phyloP scores from a whole-genome alignment of 2,329 filamentous ascomycete genomes.

The Calonectria henricotiae region DNA sequence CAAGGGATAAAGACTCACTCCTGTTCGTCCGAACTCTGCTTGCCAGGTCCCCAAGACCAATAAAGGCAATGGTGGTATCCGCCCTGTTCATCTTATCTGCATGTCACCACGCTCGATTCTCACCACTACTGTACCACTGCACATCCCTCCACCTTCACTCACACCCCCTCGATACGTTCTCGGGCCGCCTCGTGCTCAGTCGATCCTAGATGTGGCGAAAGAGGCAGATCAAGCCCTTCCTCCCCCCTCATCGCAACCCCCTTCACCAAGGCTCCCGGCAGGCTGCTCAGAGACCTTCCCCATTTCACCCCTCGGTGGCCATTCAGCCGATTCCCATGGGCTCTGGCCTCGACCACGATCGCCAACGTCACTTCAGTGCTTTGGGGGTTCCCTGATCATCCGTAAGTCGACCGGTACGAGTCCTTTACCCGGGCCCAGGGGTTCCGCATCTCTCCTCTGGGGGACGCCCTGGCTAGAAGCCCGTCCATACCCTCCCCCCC shows the following conservation, averaged over 20 bases:
- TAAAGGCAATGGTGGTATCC: conserved; percentile 45
- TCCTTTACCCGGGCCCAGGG: conserved; percentile 10
- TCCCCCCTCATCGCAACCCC: conserved; percentile 1
- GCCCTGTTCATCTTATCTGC: conserved; percentile 43
- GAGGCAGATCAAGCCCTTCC: conserved; percentile 32
- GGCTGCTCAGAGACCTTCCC: conserved; percentile 26
- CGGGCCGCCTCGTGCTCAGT: conserved; percentile 36
- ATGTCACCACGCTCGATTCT: conserved; percentile 35
- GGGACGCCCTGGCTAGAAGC: conserved; percentile 25
- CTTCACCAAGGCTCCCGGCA: conserved; percentile 21
- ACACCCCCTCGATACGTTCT: conserved; percentile 28
- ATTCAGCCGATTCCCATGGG: conserved; percentile 34
- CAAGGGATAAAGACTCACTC: conserved; percentile 41
- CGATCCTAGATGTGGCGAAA: conserved; percentile 38
- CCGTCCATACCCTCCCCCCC: conserved; percentile 23
- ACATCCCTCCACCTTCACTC: conserved; percentile 37
- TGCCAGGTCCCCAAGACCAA: conserved; percentile 29
- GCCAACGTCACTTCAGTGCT: conserved; percentile 19
- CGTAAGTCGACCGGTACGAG: conserved; percentile 23
- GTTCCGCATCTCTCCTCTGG: conserved; percentile 30
- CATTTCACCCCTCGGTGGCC: conserved; percentile 36
- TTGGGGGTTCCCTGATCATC: conserved; percentile 19
- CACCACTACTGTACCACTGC: conserved; percentile 33
- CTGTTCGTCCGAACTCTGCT: conserved; percentile 46
- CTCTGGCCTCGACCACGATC: conserved; percentile 26